Base-by-base conservation (phyloP, 1,139 yeast genomes). In the Candida dubliniensis region DNA sequence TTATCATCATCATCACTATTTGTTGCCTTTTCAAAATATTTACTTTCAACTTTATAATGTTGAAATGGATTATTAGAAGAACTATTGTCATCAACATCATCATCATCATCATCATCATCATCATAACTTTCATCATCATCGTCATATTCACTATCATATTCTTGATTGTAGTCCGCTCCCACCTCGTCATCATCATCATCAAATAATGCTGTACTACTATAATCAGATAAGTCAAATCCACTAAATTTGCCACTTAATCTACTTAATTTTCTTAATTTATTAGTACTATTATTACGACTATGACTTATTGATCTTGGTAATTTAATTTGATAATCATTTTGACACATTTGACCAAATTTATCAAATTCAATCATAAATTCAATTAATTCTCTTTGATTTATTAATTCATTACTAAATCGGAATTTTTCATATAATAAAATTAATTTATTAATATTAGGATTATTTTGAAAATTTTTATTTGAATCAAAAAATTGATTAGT, bases 391-490 rank as follows among this genome's bases (percentile, higher is more conserved):
- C 63, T 67, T 49, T 85, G 84, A 0, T 74, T 63, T 11, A 89
- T 79, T 14, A 82, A 73, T 23, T 73, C 63, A 1, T 86, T 86
- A 1, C 95, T 79, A 60, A 82, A 91, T 48, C 90, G 70, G 31
- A 85, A 73, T 40, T 70, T 69, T 52, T 90, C 96, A 63, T 89
- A 90, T n/a, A 79, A 61, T 1, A 66, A 67, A 9, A 84, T 65
- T 50, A 84, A 55, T 31, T 52, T 57, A 32, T 51, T 64, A n/a
- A 61, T 58, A 40, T 64, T 53, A 2, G 65, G 64, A 6, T 48
- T 26, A 6, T 52, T 51, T 15, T 41, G 34, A 27, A 46, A 41
- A n/a, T 48, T 40, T 24, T 41, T 41, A 25, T 35, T 27, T 46
- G 44, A 40, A 5, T 40, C 44, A 18, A 34, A 25, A 18, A 26